Base-by-base conservation (phyloP, 1,139 yeast species). In the Kodamaea alishanica region DNA sequence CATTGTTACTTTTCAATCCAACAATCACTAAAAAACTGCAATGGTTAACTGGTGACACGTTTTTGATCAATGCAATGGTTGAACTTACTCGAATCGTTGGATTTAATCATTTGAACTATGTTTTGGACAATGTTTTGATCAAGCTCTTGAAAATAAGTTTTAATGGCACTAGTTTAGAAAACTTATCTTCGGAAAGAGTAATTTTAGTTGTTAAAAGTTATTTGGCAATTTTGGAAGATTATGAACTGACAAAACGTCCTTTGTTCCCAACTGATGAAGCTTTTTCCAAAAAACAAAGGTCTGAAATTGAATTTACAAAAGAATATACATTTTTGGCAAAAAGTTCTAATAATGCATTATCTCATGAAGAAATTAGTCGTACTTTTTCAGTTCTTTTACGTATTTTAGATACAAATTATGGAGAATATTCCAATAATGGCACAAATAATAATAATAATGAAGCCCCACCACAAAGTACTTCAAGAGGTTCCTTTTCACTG, bases 51-150 rank as follows among this genome's bases (percentile, higher is more conserved):
- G 69, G 81, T 3, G 95, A 87, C 48, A 61, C 75, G 6, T 66
- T 70, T 15, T 63, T 89, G 30, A 72, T 84, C 12, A 75, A 77
- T 34, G 81, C 95, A 0, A 62, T 87, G 27, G 81, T 85, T 1
- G 88, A 84, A 48, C 67, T 86, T 28, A 67, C 89, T 25, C 73
- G 96, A 24, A 77, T 85, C 2, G 76, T 87, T 32, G 96, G 96
- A 0, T 84, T 73, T 50, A 81, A 84, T 28, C 89, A 89, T 49
- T 77, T 86, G 42, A 89, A 84, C 52, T 84, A 84, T 52, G 76
- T 87, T 0, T 65, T 92, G 49, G 97, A 89, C 48, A 84, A 84
- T 51, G 79, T 87, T 5, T 63, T 92, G 11, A 64, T 84, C 26
- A 89, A 81, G 34, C 58, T 84, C 36, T 56, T 84, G 45, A 75